Evolutionary conservation across 768 basidiomycete species (phyloP).

Genomic region (Tremella mesenterica): DNA sequence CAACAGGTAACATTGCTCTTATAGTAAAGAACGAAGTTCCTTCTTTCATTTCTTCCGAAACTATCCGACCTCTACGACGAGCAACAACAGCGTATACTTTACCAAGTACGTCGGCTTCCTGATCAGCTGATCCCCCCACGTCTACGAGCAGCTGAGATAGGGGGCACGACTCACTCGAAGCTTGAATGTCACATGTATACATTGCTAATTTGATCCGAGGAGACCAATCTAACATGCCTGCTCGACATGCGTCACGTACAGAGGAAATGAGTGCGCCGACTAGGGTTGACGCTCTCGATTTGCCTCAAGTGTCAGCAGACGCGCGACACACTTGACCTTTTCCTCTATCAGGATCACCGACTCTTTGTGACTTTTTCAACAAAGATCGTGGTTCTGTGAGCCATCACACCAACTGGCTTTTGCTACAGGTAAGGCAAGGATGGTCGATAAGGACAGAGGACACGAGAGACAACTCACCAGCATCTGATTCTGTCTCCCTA

Average conservation of each 20-base stretch:
- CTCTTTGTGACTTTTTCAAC: neutral
- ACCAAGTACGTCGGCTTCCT: constrained; percentile 82
- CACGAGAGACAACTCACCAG: constrained; percentile 2
- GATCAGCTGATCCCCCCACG: neutral
- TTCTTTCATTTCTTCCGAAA: constrained; percentile 98
- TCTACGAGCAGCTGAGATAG: neutral
- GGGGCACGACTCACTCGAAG: constrained; percentile 62
- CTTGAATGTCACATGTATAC: constrained; percentile 98
- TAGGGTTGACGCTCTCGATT: constrained; percentile 70
- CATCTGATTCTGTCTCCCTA: constrained; percentile 57
- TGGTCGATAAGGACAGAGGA: too few relatives aligned
- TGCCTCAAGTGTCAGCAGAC: too few relatives aligned
- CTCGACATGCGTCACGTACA: constrained; percentile 79
- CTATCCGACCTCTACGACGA: constrained; percentile 77
- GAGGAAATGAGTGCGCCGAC: constrained; percentile 84
- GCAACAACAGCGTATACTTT: constrained; percentile 96
- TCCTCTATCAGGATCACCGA: neutral
- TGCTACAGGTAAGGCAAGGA: too few relatives aligned
- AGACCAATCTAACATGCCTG: constrained; percentile 90
- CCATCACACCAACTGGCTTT: too few relatives aligned
- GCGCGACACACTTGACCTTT: constrained; percentile 72
- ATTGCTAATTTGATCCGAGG: constrained; percentile 93
- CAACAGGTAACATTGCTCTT: constrained; percentile 80
- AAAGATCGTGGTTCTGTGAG: too few relatives aligned
- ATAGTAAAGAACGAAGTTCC: constrained; percentile 92